Base-by-base conservation (phyloP, 1,139 yeast species). In the Saccharomyces pastorianus region DNA sequence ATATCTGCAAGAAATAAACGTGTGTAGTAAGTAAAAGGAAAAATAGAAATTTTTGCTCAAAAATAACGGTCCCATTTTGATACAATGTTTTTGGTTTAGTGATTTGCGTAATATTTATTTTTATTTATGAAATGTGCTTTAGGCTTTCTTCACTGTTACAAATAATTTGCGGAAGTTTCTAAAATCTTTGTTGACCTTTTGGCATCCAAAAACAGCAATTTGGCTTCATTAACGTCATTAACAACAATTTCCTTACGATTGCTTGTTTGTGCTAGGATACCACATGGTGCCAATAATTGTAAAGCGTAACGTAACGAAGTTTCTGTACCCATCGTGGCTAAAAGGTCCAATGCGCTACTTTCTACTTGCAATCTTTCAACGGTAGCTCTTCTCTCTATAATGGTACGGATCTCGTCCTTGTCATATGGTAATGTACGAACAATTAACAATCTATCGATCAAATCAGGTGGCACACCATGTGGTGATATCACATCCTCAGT, bases 391-490 rank as follows among this genome's bases (percentile, higher is more conserved):
- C 90, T 88, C 61, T 83, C 82, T 59, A 93, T 82, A 63, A 93
- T 93, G 20, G 84, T 79, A 59, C 83, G 80, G 58, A 91, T 87
- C 71, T 93, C 99, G 52, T 87, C 95, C 60, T 79, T 81, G 59
- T 79, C 79, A 75, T 93, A 93, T 27, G 96, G 95, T 56, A 88
- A 76, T 6, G 99, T 93, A 71, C 95, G 84, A 52, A 95, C 93
- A 68, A 93, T 95, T 63, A 93, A 79, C 59, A 93, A 76, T 61
- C 99, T 78, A 71, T 93, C 99, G 55, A 91, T 80, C 67, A 93
- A 78, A 75, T 93, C 99, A 1, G 96, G 88, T 42, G 99, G 99
- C 61, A 95, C 82, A 51, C 99, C 99, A 68, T 95, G 99, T 27
- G 99, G 97, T 17, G 96, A 86, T 60, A 82, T 81, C 55, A 86